Evolutionary conservation across 2,329 filamentous ascomycete genomes (phyloP), one percentile per base, ranked within the genome.

Genomic region (Trichophyton rubrum): DNA sequence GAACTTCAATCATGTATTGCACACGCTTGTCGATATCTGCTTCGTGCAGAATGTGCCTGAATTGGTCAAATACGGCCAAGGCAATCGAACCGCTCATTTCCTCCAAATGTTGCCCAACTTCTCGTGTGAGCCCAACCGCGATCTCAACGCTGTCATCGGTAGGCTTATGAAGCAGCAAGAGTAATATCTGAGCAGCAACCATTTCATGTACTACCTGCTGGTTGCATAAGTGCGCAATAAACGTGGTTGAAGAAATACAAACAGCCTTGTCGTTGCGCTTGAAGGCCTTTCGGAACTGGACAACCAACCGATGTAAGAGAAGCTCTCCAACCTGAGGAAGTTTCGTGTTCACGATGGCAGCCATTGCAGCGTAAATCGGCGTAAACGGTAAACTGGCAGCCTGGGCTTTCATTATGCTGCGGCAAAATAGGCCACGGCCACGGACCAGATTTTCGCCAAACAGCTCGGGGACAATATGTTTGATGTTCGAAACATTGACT

Each of bases 1-100:
- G 77, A 4, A 97, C 93, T 73, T 99, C 93, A 61, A 99, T 92
- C 89, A 96, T 96, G 75, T 97, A 99, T 75, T 99, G 93, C n/a
- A 92, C 91, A 65, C 93, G 83, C 79, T 96, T 96, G 71, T 97
- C 92, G 72, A 99, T 96, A 70, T 93, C 91, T 51, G 90, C 90
- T 73, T 99, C 93, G 76, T 99, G 92, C 7, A 99, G 78, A 64
- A 97, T 96, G 67, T 87, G 92, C 67, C 93, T 81, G 78, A 99
- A 95, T 73, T 96, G 91, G 69, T 99, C 93, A 70, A 95, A 99
- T 6, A 99, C 90, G 24, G 87, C 88, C 66, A 92, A 83, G 33
- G 90, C 86, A 68, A 97, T 95, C 9, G 88, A 82, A 1, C 85
- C 82, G 70, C 89, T 95, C 90, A 97, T 96, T 72, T 96, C 91